Percentiles rank a stretch among this genome's conserved stretches.
Conservation (phyloP, 2,329 filamentous ascomycete species). For the Fusarium burgessii region DNA sequence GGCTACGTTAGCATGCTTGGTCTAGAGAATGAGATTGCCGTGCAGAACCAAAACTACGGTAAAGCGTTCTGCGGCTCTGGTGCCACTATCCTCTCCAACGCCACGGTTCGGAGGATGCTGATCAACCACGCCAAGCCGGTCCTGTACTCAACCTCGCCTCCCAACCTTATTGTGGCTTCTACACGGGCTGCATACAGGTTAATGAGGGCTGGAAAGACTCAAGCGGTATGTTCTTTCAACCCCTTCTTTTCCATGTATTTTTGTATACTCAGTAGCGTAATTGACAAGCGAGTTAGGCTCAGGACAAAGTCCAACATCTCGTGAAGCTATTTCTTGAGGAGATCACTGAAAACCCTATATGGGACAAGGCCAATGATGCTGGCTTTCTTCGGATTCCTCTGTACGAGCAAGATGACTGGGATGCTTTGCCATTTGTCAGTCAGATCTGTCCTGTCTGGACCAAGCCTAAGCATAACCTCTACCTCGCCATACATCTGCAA, state of each 20-base stretch:
- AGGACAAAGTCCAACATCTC: not conserved
- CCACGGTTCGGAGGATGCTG: slow-evolving; percentile 1
- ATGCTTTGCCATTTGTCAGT: slow-evolving; percentile 28
- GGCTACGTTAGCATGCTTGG: slow-evolving; percentile 64
- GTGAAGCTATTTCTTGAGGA: not conserved
- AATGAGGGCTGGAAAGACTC: not conserved
- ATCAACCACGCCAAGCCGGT: not conserved
- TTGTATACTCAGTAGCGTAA: not conserved
- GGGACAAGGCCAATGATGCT: slow-evolving; percentile 30
- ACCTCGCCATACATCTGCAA: slow-evolving; percentile 43
- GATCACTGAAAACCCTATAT: slow-evolving; percentile 15
- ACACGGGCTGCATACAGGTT: not conserved
- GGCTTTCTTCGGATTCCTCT: slow-evolving; percentile 45
- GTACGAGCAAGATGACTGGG: slow-evolving; percentile 41
- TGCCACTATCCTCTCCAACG: slow-evolving; percentile 1
- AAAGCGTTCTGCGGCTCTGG: slow-evolving; percentile 59
- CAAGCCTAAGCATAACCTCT: slow-evolving; percentile 40
- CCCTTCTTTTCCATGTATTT: no score
- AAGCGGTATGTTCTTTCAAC: not conserved
- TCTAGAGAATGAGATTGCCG: slow-evolving; percentile 62
- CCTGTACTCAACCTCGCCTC: not conserved
- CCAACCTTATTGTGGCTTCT: not conserved
- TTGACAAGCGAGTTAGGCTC: not conserved
- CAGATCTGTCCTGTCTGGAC: slow-evolving; percentile 45
- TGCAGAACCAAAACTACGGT: slow-evolving; percentile 62